A percentile compares a stretch with the other conserved stretches of the same genome.
Conservation (phyloP, 208 protist species). For the Crithidia expoeki region DNA sequence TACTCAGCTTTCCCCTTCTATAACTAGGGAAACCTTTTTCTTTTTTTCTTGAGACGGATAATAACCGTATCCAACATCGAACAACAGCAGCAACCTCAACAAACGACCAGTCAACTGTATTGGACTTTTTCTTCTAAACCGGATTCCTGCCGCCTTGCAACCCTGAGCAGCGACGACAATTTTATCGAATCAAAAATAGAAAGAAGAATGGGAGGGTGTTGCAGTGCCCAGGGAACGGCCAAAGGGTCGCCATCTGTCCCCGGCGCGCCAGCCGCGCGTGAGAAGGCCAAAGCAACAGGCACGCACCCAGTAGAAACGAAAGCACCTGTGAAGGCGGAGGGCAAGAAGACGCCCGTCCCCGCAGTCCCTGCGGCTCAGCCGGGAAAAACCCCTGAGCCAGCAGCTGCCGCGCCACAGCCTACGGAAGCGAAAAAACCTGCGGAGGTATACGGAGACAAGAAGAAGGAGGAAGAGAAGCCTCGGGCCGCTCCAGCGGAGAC, state of each 20-base stretch:
- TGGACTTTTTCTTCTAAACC: no score
- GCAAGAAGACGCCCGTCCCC: background rate
- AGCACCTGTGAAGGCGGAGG: slow-evolving; percentile 4
- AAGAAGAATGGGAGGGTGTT: slow-evolving; percentile 15
- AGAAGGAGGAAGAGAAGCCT: background rate
- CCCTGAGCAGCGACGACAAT: no score
- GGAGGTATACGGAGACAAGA: background rate
- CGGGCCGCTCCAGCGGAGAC: background rate
- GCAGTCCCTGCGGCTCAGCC: background rate
- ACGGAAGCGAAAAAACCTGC: background rate
- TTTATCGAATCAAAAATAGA: background rate
- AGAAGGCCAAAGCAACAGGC: slow-evolving; percentile 8
- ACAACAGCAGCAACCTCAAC: no score
- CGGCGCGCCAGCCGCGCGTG: background rate
- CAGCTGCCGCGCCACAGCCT: background rate
- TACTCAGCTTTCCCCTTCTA: no score
- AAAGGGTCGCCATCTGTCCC: background rate
- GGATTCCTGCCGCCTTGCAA: no score
- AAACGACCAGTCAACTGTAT: no score
- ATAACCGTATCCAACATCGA: no score
- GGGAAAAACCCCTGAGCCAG: background rate
- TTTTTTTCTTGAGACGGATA: no score
- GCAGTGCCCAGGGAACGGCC: slow-evolving; percentile 13
- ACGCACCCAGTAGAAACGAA: slow-evolving; percentile 6
- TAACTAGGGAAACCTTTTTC: no score